Percentiles rank a stretch among this genome's conserved stretches.
These are phyloP conservation scores for Trichophyton benhamiae DNA, from an alignment of 2,329 filamentous ascomycete species.

Conservation along the genomic window DNA sequence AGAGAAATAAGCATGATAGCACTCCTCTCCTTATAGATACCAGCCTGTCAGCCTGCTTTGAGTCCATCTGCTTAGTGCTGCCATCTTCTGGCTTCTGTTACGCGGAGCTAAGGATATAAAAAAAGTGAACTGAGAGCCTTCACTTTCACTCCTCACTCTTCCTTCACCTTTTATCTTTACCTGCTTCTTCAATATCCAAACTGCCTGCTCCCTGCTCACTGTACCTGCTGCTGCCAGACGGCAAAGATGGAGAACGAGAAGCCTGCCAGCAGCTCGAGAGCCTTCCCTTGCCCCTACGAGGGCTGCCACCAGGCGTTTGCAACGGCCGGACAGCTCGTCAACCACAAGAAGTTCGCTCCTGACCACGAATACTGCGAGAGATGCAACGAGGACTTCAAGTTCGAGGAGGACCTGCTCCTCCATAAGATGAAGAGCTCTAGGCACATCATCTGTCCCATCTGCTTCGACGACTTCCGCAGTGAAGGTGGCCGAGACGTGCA, in stretches of 20 bases:
- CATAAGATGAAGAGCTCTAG: constrained; percentile 37
- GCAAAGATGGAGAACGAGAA: not conserved
- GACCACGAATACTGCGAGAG: constrained; percentile 31
- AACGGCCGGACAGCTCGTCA: constrained; percentile 35
- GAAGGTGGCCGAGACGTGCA: constrained; percentile 41
- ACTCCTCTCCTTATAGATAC: no score
- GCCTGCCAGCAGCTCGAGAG: not conserved
- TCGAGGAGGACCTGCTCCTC: constrained; percentile 33
- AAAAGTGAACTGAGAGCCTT: not conserved
- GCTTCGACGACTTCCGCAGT: constrained; percentile 44
- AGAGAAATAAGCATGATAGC: no score
- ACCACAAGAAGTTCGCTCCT: constrained; percentile 37
- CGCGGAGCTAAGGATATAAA: not conserved
- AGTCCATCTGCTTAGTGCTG: not conserved
- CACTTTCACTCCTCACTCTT: not conserved
- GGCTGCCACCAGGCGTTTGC: constrained; percentile 38
- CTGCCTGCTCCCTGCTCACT: not conserved
- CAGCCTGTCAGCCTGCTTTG: no score
- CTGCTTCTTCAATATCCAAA: no score
- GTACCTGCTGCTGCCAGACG: not conserved
- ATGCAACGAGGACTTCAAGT: constrained; percentile 36
- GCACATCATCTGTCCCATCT: constrained; percentile 45
- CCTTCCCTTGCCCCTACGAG: constrained; percentile 34
- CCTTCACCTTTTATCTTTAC: no score
- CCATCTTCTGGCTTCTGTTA: not conserved